Evolutionary conservation across 1,139 yeast genomes (phyloP).

Genomic region (Diutina scorzettiae): DNA sequence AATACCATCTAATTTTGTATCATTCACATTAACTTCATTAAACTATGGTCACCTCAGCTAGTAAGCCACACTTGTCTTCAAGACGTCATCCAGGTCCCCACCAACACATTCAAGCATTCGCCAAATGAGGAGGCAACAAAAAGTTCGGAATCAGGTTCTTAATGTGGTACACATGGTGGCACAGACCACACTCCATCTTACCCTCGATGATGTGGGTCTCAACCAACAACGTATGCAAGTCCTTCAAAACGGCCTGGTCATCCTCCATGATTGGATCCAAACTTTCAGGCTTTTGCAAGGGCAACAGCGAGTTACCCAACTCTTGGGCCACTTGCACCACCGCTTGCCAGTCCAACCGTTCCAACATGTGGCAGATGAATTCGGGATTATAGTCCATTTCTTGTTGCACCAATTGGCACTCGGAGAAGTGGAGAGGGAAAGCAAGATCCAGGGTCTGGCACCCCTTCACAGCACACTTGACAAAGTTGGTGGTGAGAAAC

Average conservation of each 20-base stretch:
- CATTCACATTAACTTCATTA: too few species aligned
- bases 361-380: constrained; percentile 65
- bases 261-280: constrained; percentile 46
- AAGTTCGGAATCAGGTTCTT: constrained; percentile 93
- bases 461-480: constrained; percentile 78
- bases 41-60: too few species aligned
- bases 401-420: constrained; percentile 62
- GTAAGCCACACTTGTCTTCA: too few species aligned
- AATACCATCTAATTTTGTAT: too few species aligned
- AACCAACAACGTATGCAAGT: constrained; percentile 64
- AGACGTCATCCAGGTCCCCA: too few species aligned
- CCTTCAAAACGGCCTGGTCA: constrained; percentile 49
- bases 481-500: constrained; percentile 87
- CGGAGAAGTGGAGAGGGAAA: constrained; percentile 69
- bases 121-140: constrained; percentile 82
- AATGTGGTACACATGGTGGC: constrained; percentile 80
- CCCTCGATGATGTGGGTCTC: constrained; percentile 87
- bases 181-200: constrained; percentile 74
- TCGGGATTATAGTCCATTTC: constrained; percentile 79
- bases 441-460: constrained; percentile 68
- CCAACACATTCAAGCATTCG: not conserved
- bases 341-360: constrained; percentile 84
- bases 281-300: constrained; percentile 52
- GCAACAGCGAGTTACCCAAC: constrained; percentile 57
- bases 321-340: constrained; percentile 64